phyloP scores from a whole-genome alignment of 352 stramenopile genomes.

The Phytophthora europaea region DNA sequence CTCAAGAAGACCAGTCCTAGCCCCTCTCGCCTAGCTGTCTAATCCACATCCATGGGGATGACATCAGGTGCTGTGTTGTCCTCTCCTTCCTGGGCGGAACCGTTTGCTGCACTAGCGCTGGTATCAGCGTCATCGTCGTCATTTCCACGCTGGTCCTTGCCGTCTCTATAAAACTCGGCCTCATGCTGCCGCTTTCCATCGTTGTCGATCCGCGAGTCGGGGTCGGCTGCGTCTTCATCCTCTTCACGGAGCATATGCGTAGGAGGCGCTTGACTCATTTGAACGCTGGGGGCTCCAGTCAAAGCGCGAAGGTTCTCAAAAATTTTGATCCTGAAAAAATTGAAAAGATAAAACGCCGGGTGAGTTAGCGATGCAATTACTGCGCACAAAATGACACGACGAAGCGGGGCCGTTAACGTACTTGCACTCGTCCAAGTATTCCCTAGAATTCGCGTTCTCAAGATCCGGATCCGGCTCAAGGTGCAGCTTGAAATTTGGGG shows the following conservation, averaged over 20 bases:
- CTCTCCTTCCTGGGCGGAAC: conserved; percentile 37
- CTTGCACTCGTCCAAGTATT: conserved; percentile 91
- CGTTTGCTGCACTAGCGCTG: conserved; percentile 34
- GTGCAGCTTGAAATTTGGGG: conserved; percentile 88
- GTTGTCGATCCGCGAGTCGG: conserved; percentile 75
- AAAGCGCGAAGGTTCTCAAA: conserved; percentile 86
- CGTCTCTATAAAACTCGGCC: conserved; percentile 85
- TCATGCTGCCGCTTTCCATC: conserved; percentile 81
- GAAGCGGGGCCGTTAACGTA: conserved; percentile 34
- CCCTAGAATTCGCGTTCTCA: conserved; percentile 86
- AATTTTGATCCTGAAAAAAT: conserved; percentile 72
- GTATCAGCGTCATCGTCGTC: conserved; percentile 46
- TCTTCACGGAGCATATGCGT: conserved; percentile 82
- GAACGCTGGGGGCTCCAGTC: conserved; percentile 81
- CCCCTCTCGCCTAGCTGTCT: conserved; percentile 23
- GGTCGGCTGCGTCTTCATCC: conserved; percentile 79
- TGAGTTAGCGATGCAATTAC: not conserved
- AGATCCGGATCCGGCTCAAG: conserved; percentile 80
- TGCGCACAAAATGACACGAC: not conserved
- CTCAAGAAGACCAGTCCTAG: not conserved
- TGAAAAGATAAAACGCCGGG: not conserved
- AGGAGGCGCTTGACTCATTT: conserved; percentile 82
- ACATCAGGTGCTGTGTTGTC: conserved; percentile 72
- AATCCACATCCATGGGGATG: conserved; percentile 84
- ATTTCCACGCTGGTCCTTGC: conserved; percentile 81